A percentile compares a stretch with the other conserved stretches of the same genome.
These are phyloP conservation scores for Moesziomyces aphidis DNA, from an alignment of 1,284 basidiomycete genomes.

Conservation along the genomic window DNA sequence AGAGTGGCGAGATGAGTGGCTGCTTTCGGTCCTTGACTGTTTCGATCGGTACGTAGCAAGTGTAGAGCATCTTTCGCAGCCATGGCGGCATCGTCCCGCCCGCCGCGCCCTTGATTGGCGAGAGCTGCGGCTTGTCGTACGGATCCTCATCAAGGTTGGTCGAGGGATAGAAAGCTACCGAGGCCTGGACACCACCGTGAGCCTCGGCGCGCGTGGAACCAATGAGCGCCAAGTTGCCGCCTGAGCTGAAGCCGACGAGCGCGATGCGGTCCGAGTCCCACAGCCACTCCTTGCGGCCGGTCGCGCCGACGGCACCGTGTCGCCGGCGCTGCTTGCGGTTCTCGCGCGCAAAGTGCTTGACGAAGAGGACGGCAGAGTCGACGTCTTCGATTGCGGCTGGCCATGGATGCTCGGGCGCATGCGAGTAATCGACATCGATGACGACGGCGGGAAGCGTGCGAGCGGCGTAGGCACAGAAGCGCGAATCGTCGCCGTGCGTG, in stretches of 20 bases:
- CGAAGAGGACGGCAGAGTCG: conserved; percentile 76
- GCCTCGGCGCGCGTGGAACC: conserved; percentile 18
- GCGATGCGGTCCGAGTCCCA: conserved; percentile 46
- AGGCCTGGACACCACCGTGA: conserved; percentile 37
- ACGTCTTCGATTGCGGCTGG: conserved; percentile 81
- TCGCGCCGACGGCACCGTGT: conserved; percentile 26
- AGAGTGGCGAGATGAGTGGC: conserved; percentile 45
- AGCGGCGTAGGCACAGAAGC: conserved; percentile 42
- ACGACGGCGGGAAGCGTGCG: conserved; percentile 69
- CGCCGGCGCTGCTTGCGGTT: conserved; percentile 28
- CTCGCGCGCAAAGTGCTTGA: conserved; percentile 26
- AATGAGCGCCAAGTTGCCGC: conserved; percentile 48
- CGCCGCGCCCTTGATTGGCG: conserved; percentile 30
- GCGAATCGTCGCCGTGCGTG: conserved; percentile 39
- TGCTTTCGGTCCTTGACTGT: conserved; percentile 39
- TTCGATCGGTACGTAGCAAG: conserved; percentile 36
- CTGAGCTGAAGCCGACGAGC: conserved; percentile 49
- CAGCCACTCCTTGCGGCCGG: conserved; percentile 36
- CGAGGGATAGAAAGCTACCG: conserved; percentile 51
- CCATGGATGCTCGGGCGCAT: conserved; percentile 80
- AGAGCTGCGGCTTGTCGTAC: conserved; percentile 43
- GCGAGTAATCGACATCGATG: conserved; percentile 78
- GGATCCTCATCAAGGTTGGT: conserved; percentile 53
- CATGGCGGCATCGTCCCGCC: conserved; percentile 42
- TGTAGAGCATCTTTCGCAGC: conserved; percentile 43